A percentile compares a stretch with the other conserved stretches of the same genome.
phyloP scores from a whole-genome alignment of 805 yeast species.

The Lipomyces japonicus region DNA sequence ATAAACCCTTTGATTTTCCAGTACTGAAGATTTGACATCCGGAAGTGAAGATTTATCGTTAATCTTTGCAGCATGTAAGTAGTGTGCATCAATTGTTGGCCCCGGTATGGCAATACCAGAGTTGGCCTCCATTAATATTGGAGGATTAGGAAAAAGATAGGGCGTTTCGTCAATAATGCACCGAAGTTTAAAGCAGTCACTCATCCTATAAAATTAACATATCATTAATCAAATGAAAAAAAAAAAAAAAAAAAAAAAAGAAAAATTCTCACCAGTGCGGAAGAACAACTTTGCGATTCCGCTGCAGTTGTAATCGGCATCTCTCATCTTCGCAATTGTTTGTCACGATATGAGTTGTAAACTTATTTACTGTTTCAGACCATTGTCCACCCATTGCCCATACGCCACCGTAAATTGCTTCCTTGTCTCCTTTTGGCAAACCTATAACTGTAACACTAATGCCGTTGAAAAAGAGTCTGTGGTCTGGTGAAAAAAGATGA shows the following conservation, averaged over 20 bases:
- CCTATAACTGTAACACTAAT: constrained; percentile 60
- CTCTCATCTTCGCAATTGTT: constrained; percentile 52
- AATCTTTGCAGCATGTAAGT: constrained; percentile 11
- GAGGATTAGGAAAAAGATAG: constrained; percentile 47
- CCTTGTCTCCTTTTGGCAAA: constrained; percentile 56
- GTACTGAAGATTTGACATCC: not conserved
- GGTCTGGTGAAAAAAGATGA: constrained; percentile 68
- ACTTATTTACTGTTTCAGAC: constrained; percentile 57
- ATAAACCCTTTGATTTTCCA: constrained; percentile 42
- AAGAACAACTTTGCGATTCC: constrained; percentile 54
- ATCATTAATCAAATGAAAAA: not conserved
- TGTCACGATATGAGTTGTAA: constrained; percentile 77
- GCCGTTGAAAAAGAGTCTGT: constrained; percentile 58
- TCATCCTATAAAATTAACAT: constrained; percentile 49
- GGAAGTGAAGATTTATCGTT: constrained; percentile 1
- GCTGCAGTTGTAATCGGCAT: constrained; percentile 51
- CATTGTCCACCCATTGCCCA: constrained; percentile 74
- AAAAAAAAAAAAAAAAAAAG: not conserved
- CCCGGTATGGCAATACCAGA: not conserved
- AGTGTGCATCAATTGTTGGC: constrained; percentile 4
- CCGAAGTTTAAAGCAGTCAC: constrained; percentile 58
- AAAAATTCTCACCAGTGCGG: constrained; percentile 50
- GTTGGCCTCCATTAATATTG: constrained; percentile 20
- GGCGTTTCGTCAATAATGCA: constrained; percentile 50
- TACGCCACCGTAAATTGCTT: constrained; percentile 64